Percentiles rank a stretch among this genome's conserved stretches.
phyloP scores from a whole-genome alignment of 2,329 filamentous ascomycete genomes.

The Stagonosporopsis tanaceti region DNA sequence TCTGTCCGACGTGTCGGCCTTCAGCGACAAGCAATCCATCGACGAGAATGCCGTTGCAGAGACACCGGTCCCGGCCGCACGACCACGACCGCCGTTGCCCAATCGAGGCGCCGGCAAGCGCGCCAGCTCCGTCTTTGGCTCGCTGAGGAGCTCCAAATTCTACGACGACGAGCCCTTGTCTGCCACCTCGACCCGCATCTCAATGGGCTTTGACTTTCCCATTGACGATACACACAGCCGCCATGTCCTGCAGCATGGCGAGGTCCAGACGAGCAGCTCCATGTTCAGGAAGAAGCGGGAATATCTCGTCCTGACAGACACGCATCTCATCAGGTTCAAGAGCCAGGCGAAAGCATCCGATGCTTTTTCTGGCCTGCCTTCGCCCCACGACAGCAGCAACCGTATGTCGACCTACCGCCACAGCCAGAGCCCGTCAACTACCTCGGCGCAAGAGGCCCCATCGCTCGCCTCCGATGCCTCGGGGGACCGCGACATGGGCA shows the following conservation, averaged over 20 bases:
- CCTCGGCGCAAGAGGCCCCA: constrained; percentile 66
- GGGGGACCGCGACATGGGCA: constrained; percentile 64
- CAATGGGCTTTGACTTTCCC: constrained; percentile 50
- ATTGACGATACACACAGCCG: constrained; percentile 49
- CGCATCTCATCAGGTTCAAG: constrained; percentile 73
- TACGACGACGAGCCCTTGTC: constrained; percentile 61
- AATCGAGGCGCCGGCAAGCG: constrained; percentile 38
- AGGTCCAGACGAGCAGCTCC: constrained; percentile 73
- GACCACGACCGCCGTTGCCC: constrained; percentile 24
- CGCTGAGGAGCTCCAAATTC: constrained; percentile 62
- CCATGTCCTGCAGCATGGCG: constrained; percentile 70
- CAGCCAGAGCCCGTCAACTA: constrained; percentile 64
- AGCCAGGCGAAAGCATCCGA: constrained; percentile 71
- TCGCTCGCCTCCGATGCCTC: constrained; percentile 58
- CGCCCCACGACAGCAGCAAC: constrained; percentile 35
- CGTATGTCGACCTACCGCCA: constrained; percentile 60
- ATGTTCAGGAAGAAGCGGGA: constrained; percentile 78
- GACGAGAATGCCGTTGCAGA: constrained; percentile 25
- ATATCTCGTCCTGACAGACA: constrained; percentile 75
- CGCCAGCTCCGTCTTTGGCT: constrained; percentile 64
- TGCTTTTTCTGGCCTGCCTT: constrained; percentile 56
- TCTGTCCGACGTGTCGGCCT: constrained; percentile 39
- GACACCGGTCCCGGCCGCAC: constrained; percentile 13
- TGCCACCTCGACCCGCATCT: constrained; percentile 59
- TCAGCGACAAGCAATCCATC: constrained; percentile 28